Conservation (phyloP, 169 alveolate species). For the Plasmodium knowlesi region DNA sequence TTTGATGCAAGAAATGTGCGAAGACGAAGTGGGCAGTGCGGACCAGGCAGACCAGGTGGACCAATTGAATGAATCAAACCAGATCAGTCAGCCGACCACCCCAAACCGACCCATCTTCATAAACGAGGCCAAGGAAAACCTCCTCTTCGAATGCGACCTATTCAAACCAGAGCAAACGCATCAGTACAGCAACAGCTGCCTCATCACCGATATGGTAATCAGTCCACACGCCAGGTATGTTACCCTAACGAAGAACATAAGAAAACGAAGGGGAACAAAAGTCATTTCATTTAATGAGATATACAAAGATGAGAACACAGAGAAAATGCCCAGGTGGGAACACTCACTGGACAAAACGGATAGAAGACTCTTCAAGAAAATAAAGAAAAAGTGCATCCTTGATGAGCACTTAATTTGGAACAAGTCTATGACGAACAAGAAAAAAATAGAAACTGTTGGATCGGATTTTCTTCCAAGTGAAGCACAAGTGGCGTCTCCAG, state of each 20-base stretch:
- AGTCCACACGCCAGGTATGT: constrained; percentile 94
- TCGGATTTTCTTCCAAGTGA: not conserved
- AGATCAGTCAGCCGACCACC: not conserved
- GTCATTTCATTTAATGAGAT: constrained; percentile 47
- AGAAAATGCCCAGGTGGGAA: constrained; percentile 38
- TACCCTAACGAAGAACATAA: constrained; percentile 89
- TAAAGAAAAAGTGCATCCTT: constrained; percentile 17
- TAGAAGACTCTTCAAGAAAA: constrained; percentile 41
- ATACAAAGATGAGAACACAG: constrained; percentile 64
- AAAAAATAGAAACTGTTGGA: not conserved
- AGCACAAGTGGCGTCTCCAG: not conserved
- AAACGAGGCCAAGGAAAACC: constrained; percentile 41
- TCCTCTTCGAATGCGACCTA: constrained; percentile 32
- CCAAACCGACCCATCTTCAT: constrained; percentile 59
- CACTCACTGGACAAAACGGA: constrained; percentile 39
- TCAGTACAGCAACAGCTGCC: constrained; percentile 71
- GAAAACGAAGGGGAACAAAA: constrained; percentile 75
- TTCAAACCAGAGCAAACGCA: constrained; percentile 21
- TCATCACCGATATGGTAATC: constrained; percentile 85
- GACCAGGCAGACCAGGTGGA: not conserved
- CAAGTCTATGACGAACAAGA: constrained; percentile 39
- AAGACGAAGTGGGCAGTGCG: not conserved
- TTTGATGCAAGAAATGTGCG: constrained; percentile 12
- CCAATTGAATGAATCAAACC: not conserved
- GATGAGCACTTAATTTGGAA: constrained; percentile 71